Base-by-base conservation (phyloP, 1,139 yeast genomes). In the Taiozyma sp. region DNA sequence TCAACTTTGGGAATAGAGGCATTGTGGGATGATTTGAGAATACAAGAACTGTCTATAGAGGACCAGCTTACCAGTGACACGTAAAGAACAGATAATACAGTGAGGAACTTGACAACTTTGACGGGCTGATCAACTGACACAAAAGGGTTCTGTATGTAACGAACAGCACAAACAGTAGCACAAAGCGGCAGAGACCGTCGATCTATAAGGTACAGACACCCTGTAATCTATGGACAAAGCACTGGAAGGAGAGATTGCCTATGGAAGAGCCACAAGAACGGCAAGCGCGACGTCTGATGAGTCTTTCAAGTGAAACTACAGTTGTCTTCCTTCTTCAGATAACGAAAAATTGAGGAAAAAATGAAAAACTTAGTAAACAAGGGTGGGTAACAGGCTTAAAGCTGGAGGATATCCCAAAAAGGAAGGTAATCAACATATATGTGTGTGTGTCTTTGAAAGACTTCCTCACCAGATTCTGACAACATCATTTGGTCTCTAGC, bases 1-100 rank as follows among this genome's bases (percentile, higher is more conserved):
- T 19, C 41, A 59, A 54, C 50, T 59, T 59, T 16, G 60, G 59
- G 28, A 58, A 53, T 44, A 58, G 49, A 14, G 58, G 51, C 58
- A 57, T 57, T 3, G 45, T 36, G n/a, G 9, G 4, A 32, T n/a
- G 7, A 9, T n/a, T n/a, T 7, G 19, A 19, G 2, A 19, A n/a
- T 14, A n/a, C 19, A 32, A 32, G 19, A 7, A 1, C 6, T 14
- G 19, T n/a, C 36, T n/a, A 7, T n/a, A n/a, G 36, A 2, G 16
- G 36, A n/a, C 14, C 36, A 32, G 36, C 16, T 32, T 7, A n/a
- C 19, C 36, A n/a, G 13, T 32, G 9, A 32, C 14, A 19, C 8
- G 2, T 10, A 28, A 28, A 9, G 13, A 9, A 32, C 2, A 19
- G 19, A 32, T 4, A 32, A n/a, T n/a, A 2, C 19, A 32, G 19